Percentiles rank a stretch among this genome's conserved stretches.
Evolutionary conservation across 2,329 filamentous ascomycete species (phyloP).

Genomic region (Exserohilum rostratum): DNA sequence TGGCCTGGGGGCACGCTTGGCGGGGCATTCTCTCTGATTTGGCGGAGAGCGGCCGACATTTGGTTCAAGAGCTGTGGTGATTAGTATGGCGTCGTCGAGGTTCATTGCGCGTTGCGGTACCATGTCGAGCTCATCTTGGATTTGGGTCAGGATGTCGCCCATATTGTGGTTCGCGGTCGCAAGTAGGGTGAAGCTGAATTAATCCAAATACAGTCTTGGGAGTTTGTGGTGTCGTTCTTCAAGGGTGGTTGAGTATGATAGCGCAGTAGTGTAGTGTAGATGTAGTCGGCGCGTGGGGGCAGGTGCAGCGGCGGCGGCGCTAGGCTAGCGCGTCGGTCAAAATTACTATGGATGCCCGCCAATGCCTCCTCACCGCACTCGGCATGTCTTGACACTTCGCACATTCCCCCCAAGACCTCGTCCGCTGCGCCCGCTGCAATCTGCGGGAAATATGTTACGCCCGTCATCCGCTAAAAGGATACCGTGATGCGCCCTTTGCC

Average conservation of each 20-base stretch:
- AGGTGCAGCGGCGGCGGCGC: conserved; percentile 23
- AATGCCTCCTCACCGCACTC: conserved; percentile 1
- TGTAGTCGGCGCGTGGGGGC: conserved; percentile 1
- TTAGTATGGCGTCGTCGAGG: conserved; percentile 1
- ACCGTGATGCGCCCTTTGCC: conserved; percentile 38
- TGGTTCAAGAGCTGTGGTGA: conserved; percentile 52
- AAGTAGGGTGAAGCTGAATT: no score
- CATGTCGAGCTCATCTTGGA: conserved; percentile 85
- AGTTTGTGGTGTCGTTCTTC: neutral
- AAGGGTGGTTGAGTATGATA: no score
- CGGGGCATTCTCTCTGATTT: conserved; percentile 52
- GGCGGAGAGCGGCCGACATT: conserved; percentile 54
- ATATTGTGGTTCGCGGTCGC: no score
- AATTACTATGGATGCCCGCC: neutral
- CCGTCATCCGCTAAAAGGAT: neutral
- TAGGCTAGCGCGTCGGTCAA: conserved; percentile 21
- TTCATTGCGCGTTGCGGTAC: conserved; percentile 50
- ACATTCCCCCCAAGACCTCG: neutral
- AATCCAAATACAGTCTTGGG: conserved; percentile 3
- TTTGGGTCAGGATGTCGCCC: conserved; percentile 78
- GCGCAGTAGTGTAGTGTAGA: no score
- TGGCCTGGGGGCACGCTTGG: conserved; percentile 52
- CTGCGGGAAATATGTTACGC: conserved; percentile 32
- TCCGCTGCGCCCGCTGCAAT: neutral
- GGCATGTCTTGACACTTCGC: conserved; percentile 1